phyloP scores from a whole-genome alignment of 78 protist genomes.

The Cavenderia fasciculata region DNA sequence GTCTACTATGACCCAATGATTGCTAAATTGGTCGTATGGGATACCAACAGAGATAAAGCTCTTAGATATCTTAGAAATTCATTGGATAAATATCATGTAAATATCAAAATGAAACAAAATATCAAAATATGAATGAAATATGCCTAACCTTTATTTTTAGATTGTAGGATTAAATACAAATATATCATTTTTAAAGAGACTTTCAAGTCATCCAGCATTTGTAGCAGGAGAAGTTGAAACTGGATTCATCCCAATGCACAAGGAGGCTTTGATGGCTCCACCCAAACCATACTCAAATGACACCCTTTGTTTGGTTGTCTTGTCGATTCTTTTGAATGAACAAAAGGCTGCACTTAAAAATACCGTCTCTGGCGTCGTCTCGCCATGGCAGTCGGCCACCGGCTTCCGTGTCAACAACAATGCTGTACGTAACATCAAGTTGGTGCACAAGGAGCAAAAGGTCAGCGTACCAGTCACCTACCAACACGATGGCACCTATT shows the following conservation, averaged over 20 bases:
- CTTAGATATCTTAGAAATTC: conserved; percentile 60
- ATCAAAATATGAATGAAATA: background rate
- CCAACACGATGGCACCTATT: conserved; percentile 3
- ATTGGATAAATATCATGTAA: conserved; percentile 74
- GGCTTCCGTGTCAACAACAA: conserved; percentile 33
- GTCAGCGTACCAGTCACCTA: conserved; percentile 15
- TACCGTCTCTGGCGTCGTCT: background rate
- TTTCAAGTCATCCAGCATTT: conserved; percentile 75
- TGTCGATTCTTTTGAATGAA: conserved; percentile 29
- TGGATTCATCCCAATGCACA: conserved; percentile 81
- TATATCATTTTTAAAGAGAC: conserved; percentile 78
- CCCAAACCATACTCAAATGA: conserved; percentile 30
- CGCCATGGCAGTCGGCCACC: conserved; percentile 4
- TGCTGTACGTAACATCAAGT: conserved; percentile 12
- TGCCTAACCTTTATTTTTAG: background rate
- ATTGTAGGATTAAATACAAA: conserved; percentile 87
- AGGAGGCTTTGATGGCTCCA: conserved; percentile 46
- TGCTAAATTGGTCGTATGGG: conserved; percentile 94
- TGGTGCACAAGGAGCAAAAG: conserved; percentile 18
- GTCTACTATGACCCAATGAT: conserved; percentile 96
- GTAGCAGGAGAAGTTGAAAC: conserved; percentile 80
- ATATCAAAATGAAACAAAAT: background rate
- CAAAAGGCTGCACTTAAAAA: background rate
- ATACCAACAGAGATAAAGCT: conserved; percentile 64
- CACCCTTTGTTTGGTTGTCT: conserved; percentile 14